Conservation (phyloP, 306 rosid species). For the Corylus americana region DNA sequence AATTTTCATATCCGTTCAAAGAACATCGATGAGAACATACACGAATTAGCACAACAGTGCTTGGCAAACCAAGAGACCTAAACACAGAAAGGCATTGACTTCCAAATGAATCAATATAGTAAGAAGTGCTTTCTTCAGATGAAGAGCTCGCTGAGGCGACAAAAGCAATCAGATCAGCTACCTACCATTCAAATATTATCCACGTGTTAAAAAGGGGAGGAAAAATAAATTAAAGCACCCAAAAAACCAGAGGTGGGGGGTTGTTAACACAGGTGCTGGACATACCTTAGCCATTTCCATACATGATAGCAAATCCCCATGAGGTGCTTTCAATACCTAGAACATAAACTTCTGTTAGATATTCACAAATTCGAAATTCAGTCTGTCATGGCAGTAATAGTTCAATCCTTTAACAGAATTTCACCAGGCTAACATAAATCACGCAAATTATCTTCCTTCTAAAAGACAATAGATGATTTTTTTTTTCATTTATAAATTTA, state of each 20-base stretch:
- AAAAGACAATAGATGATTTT: neutral
- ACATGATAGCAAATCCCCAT: constrained; percentile 74
- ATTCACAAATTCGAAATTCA: constrained; percentile 5
- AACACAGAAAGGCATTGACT: constrained; percentile 87
- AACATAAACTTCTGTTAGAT: constrained; percentile 15
- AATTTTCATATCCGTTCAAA: constrained; percentile 5
- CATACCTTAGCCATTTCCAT: constrained; percentile 96
- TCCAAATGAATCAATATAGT: constrained; percentile 84
- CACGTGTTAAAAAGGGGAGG: constrained; percentile 17
- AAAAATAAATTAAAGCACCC: constrained; percentile 4
- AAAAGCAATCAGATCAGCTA: constrained; percentile 89
- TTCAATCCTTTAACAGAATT: neutral
- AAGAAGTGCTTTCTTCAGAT: constrained; percentile 53
- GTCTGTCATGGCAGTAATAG: neutral
- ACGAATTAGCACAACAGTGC: constrained; percentile 80
- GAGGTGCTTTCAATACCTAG: constrained; percentile 87
- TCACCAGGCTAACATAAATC: neutral
- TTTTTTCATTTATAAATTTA: no score
- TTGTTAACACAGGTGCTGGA: neutral
- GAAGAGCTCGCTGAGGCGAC: constrained; percentile 64
- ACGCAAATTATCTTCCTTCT: neutral
- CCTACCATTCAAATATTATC: constrained; percentile 45
- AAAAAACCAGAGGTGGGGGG: neutral
- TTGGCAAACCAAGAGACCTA: constrained; percentile 90
- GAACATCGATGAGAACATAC: constrained; percentile 52